A percentile compares a stretch with the other conserved stretches of the same genome.
Conservation (phyloP, 2,329 filamentous ascomycete genomes). For the Ascochyta rabiei region DNA sequence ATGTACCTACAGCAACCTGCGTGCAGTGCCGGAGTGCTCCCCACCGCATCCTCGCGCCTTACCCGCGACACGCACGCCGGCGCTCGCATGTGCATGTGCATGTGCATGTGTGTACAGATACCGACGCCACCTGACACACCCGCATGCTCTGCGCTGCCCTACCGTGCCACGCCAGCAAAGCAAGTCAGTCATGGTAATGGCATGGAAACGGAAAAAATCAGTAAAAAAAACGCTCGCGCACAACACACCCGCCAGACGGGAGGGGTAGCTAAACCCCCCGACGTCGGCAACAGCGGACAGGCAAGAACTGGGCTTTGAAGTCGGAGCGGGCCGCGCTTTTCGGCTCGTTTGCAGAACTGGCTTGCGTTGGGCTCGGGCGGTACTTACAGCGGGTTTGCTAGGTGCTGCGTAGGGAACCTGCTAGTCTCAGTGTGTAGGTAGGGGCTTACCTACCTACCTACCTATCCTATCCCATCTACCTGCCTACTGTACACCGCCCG, state of each 20-base stretch:
- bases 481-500: constrained; percentile 9
- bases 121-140: constrained; percentile 6
- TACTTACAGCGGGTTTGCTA: no score
- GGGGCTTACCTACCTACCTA: no score
- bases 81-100: background rate
- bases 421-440: no score
- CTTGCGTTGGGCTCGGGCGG: constrained; percentile 3
- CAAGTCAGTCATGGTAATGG: background rate
- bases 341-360: no score
- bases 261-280: constrained; percentile 3
- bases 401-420: no score
- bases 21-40: background rate
- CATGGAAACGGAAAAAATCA: constrained; percentile 1
- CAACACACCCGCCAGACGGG: background rate
- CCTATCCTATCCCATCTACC: no score
- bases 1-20: constrained; percentile 8
- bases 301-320: background rate
- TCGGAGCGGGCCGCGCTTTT: background rate
- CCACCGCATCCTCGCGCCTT: constrained; percentile 7
- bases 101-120: constrained; percentile 6
- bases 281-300: background rate
- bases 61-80: constrained; percentile 1
- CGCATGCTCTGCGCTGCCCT: no score
- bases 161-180: constrained; percentile 9
- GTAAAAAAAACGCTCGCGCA: no score